Conservation (phyloP, 345 rosid genomes). For the Raphanus raphanistrum region DNA sequence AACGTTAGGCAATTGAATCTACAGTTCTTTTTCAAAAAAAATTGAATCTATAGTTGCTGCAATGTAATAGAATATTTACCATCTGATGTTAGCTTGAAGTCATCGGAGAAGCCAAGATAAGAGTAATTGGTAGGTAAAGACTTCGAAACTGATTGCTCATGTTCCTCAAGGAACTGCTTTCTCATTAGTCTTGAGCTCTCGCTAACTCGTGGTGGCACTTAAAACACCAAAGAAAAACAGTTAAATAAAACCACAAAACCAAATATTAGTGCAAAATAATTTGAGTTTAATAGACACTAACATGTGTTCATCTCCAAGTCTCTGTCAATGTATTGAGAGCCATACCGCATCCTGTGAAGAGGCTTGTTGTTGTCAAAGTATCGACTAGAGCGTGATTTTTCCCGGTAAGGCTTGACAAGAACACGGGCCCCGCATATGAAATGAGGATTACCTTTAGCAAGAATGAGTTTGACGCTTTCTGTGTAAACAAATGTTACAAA, state of each 20-base stretch:
- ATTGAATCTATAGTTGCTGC: neutral
- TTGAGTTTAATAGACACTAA: constrained; percentile 24
- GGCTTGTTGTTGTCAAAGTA: constrained; percentile 60
- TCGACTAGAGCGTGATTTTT: constrained; percentile 70
- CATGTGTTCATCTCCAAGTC: constrained; percentile 69
- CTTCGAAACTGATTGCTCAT: constrained; percentile 47
- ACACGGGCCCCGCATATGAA: constrained; percentile 91
- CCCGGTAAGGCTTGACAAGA: constrained; percentile 93
- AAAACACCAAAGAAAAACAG: neutral
- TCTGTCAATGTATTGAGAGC: constrained; percentile 49
- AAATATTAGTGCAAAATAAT: constrained; percentile 16
- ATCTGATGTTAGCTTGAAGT: constrained; percentile 45
- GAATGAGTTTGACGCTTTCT: constrained; percentile 70
- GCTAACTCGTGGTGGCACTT: constrained; percentile 48
- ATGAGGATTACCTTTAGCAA: constrained; percentile 93
- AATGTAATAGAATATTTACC: constrained; percentile 40
- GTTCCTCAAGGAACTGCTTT: constrained; percentile 30
- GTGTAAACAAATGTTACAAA: constrained; percentile 75
- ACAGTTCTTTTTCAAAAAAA: neutral
- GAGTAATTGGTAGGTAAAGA: constrained; percentile 42
- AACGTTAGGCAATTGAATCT: neutral
- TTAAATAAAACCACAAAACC: neutral
- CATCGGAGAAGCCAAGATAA: constrained; percentile 55
- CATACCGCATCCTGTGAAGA: constrained; percentile 47
- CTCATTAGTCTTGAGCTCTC: constrained; percentile 52